Evolutionary conservation across 2,329 filamentous ascomycete species (phyloP), one percentile per base, ranked within the genome.

Genomic region (Beauveria scarabaeidicola): DNA sequence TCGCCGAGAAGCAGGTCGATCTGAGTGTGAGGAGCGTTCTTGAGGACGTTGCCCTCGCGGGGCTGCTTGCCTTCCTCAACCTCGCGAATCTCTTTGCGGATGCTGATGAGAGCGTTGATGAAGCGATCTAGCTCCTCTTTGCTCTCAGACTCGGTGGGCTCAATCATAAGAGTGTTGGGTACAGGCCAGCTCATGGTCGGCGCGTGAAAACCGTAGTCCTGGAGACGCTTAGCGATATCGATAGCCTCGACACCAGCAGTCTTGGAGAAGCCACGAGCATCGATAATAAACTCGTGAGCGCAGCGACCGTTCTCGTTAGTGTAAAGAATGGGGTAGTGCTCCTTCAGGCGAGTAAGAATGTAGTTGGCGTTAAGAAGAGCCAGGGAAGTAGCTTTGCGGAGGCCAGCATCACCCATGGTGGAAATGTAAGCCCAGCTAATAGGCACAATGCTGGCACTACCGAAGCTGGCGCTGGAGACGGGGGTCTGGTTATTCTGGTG

Each of bases 171-270:
- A 1, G 93, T 97, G 75, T 95, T 95, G 56, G 90, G 83, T 2
- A 97, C 91, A 1, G 93, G 93, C 90, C 90, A 97, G 71, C 87
- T 91, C 93, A 97, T 97, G 57, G 93, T 97, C 0, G 93, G 93
- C 1, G 92, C 90, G 74, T 97, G 93, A 83, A 97, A 97, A 46
- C 93, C 93, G 71, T 96, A 97, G 72, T 97, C 93, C 75, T 97
- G 92, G 21, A 97, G 84, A 63, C 93, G 90, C 81, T 97, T 97
- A 69, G 93, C 93, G 64, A 97, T 89, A 70, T 97, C 93, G 66
- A 96, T 94, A 32, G 89, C 93, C 75, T 97, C 92, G 66, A 97
- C 78, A 27, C 90, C 91, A 7, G 88, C 85, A 1, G 85, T 84
- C 58, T 92, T 88, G 70, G 90, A 89, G 80, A 97, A 96, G 25